Conservation (phyloP, 2,329 filamentous ascomycete species). For the Capronia coronata region DNA sequence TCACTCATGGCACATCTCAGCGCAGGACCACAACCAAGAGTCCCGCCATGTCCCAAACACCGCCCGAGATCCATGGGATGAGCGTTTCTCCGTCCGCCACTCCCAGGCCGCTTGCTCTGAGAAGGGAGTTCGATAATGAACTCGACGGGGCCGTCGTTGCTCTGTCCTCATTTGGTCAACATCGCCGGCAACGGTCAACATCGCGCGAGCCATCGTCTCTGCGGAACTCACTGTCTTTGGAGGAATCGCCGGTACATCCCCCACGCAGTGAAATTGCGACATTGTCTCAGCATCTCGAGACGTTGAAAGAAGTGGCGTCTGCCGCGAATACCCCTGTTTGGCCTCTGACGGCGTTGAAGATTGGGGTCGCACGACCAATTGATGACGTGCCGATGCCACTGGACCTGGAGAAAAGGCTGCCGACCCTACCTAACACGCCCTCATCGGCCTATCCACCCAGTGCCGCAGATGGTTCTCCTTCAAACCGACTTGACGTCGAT, state of each 20-base stretch:
- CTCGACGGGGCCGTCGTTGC: constrained; percentile 7
- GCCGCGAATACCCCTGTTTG: constrained; percentile 28
- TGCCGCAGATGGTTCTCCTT: constrained; percentile 11
- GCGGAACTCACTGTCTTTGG: constrained; percentile 31
- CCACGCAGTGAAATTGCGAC: constrained; percentile 4
- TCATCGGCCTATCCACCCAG: constrained; percentile 36
- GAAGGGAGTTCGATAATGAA: constrained; percentile 16
- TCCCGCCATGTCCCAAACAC: neutral
- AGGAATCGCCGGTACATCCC: constrained; percentile 10
- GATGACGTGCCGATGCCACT: constrained; percentile 30
- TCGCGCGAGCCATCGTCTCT: constrained; percentile 29
- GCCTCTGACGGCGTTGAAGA: constrained; percentile 24
- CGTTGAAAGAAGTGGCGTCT: constrained; percentile 26
- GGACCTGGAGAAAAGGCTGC: constrained; percentile 37
- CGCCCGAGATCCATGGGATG: constrained; percentile 4
- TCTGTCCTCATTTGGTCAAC: constrained; percentile 34
- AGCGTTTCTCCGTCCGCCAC: constrained; percentile 4
- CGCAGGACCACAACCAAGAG: constrained; percentile 13
- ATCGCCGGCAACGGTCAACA: constrained; percentile 34
- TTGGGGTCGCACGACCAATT: constrained; percentile 14
- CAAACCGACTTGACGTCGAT: constrained; percentile 4
- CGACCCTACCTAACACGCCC: constrained; percentile 42
- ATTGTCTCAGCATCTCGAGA: constrained; percentile 20
- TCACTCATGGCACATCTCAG: constrained; percentile 4
- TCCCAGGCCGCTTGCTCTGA: constrained; percentile 20